These are phyloP conservation scores for Acanthamoeba triangularis DNA, from an alignment of 208 protist genomes.

Conservation along the genomic window DNA sequence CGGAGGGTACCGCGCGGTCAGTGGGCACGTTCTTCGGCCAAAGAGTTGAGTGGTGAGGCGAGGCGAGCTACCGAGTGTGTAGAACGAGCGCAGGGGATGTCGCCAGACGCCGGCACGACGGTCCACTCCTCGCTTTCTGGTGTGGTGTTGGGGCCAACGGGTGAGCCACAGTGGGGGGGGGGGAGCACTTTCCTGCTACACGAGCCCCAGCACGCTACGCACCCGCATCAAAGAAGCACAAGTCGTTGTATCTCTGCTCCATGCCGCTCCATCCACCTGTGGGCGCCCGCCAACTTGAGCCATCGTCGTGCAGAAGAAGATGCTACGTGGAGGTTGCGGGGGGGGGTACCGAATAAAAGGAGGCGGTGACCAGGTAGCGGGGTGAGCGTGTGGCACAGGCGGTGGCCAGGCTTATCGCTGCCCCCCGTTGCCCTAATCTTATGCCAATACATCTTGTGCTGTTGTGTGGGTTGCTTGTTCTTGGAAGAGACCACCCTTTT, in stretches of 20 bases:
- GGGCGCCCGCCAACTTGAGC: not conserved
- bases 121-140: conserved; percentile 8
- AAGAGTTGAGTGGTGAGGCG: not conserved
- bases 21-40: not conserved
- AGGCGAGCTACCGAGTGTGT: conserved; percentile 18
- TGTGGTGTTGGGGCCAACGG: not conserved
- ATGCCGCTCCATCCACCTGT: conserved; percentile 38
- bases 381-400: conserved; percentile 21
- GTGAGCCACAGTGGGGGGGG: not conserved
- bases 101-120: not conserved
- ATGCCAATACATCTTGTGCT: not conserved
- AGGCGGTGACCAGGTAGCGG: not conserved
- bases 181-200: not conserved
- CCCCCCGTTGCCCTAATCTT: not conserved
- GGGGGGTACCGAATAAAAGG: conserved; percentile 1
- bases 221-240: conserved; percentile 28
- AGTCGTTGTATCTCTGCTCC: conserved; percentile 48
- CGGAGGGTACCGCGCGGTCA: not conserved
- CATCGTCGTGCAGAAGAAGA: no score
- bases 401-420: not conserved
- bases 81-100: not conserved
- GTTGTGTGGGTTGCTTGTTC: no score
- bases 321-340: not conserved
- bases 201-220: not conserved
- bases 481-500: no score